A percentile compares a stretch with the other conserved stretches of the same genome.
These are phyloP conservation scores for Tolypocladium ovalisporum DNA, from an alignment of 2,329 filamentous ascomycete species.

Conservation along the genomic window DNA sequence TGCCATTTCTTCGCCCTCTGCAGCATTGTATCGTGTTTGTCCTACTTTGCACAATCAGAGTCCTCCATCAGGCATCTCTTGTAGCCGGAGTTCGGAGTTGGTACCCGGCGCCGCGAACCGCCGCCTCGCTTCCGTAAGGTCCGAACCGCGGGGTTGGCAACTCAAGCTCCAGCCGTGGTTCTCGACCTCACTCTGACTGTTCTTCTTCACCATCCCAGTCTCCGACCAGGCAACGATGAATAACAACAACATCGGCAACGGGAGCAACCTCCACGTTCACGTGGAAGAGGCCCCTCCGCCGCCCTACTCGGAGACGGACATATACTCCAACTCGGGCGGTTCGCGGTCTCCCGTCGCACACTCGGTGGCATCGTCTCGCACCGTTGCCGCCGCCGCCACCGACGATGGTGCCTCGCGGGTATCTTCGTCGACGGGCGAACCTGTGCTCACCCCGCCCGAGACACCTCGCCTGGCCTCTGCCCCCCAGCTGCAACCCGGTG, in stretches of 20 bases:
- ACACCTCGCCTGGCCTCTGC: conserved; percentile 27
- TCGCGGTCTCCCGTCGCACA: conserved; percentile 11
- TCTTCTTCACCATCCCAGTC: too few relatives aligned
- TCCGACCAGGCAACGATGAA: conserved; percentile 3
- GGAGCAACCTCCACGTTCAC: conserved; percentile 8
- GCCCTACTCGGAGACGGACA: conserved; percentile 47
- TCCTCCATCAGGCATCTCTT: background rate
- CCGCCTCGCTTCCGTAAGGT: too few relatives aligned
- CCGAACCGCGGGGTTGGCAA: background rate
- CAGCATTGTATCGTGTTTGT: background rate
- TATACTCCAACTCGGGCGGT: conserved; percentile 33
- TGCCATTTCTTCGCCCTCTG: too few relatives aligned
- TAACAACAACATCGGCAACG: conserved; percentile 5
- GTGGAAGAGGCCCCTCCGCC: conserved; percentile 36
- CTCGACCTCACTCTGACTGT: background rate
- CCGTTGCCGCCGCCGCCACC: conserved; percentile 17
- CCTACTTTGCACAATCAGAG: background rate
- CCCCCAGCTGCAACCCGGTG: conserved; percentile 7
- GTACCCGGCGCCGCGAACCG: background rate
- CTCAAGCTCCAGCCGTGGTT: background rate
- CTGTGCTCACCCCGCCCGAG: conserved; percentile 41
- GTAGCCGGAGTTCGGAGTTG: background rate
- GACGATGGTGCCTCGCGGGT: conserved; percentile 25
- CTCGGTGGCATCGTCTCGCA: conserved; percentile 11
- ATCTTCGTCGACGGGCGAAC: conserved; percentile 30